A percentile compares a stretch with the other conserved stretches of the same genome.
Conservation (phyloP, 306 rosid species). For the Rosa persica region DNA sequence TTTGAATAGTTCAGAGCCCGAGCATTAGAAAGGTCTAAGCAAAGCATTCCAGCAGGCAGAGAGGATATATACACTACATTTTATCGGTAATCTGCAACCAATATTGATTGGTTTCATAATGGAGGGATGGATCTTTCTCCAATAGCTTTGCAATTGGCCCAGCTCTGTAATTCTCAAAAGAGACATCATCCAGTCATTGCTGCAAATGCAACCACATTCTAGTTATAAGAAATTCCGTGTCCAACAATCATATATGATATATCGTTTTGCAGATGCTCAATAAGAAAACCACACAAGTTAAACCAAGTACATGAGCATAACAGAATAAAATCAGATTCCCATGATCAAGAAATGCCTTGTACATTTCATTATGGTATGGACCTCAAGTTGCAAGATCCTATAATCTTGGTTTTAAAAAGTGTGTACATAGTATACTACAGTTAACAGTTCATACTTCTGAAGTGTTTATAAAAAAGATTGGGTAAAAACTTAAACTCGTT, state of each 20-base stretch:
- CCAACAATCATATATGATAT: neutral
- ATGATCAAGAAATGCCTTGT: neutral
- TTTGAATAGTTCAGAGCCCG: constrained; percentile 1
- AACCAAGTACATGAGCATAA: neutral
- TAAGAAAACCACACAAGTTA: constrained; percentile 6
- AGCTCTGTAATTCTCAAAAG: constrained; percentile 77
- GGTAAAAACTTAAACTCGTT: neutral
- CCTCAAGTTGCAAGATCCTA: constrained; percentile 5
- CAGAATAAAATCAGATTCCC: neutral
- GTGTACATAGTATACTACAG: constrained; percentile 8
- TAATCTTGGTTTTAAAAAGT: neutral
- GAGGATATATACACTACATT: constrained; percentile 44
- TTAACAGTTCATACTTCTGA: neutral
- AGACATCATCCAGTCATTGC: constrained; percentile 70
- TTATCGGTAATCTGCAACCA: constrained; percentile 83
- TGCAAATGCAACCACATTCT: constrained; percentile 42
- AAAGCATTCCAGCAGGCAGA: constrained; percentile 10
- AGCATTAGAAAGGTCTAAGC: neutral
- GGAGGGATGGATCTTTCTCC: constrained; percentile 93
- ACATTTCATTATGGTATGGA: neutral
- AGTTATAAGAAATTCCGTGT: neutral
- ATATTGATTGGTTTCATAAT: constrained; percentile 66
- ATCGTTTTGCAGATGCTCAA: constrained; percentile 12
- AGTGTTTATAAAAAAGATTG: neutral
- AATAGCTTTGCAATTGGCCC: constrained; percentile 77